Evolutionary conservation across 345 rosid species (phyloP), one percentile per base, ranked within the genome.

Genomic region (Dipteronia dyeriana): DNA sequence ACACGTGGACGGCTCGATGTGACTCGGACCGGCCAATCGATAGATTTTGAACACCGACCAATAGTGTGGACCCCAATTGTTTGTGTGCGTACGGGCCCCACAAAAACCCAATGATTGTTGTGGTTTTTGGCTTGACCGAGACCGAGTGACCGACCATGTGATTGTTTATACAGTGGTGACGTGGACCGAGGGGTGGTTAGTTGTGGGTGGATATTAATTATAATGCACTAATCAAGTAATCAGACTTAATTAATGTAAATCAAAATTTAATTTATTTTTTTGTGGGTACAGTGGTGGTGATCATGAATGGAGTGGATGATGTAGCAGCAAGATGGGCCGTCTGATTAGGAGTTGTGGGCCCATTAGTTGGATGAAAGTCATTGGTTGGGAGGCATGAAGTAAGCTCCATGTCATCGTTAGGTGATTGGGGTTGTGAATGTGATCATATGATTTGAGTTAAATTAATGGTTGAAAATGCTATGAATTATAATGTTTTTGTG

Each of bases 111-210:
- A 74, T 82, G 88, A 79, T 85, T 78, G 82, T 59, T 22, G 25
- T 78, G 45, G 60, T 72, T 73, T 65, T 43, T 17, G 45, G 51
- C 75, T 60, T 61, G 61, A 82, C 88, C 89, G 91, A 84, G 61
- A 82, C 89, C 89, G 91, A 84, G 91, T 83, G 61, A 82, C 89
- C 89, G 91, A 84, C 94, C 86, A 78, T 67, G 25, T 57, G 87
- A 80, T 80, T 84, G 69, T 87, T 85, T 87, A 82, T 60, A 29
- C 2, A 1, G 59, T 12, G 68, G 70, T 81, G 85, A 84, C 29
- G 85, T 80, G 81, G 84, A 78, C 71, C 20, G 7, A 43, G 65
- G 16, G 74, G 66, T 45, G 73, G 68, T 74, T 76, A 60, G 79
- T 59, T 68, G 62, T 31, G 79, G 61, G 61, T 79, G 72, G 76